phyloP scores from a whole-genome alignment of 2,329 filamentous ascomycete genomes.

The Talaromyces rugulosus region DNA sequence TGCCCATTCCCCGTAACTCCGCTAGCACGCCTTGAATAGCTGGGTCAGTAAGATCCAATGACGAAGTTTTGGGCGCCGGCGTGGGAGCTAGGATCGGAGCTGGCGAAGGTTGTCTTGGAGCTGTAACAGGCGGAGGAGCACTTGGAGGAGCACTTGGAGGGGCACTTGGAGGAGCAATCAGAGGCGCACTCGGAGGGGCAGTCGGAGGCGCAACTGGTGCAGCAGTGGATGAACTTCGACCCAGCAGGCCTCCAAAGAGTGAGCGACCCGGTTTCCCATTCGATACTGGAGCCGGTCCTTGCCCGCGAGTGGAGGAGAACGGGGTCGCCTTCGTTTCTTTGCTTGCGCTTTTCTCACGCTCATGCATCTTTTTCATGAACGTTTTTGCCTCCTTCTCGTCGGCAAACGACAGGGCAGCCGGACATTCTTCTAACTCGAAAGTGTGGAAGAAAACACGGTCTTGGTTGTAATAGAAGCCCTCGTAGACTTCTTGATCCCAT shows the following conservation, averaged over 20 bases:
- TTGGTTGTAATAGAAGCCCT: slow-evolving; percentile 91
- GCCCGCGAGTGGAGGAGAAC: slow-evolving; percentile 55
- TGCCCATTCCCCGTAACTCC: slow-evolving; percentile 61
- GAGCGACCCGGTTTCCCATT: slow-evolving; percentile 50
- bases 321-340: slow-evolving; percentile 77
- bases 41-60: slow-evolving; percentile 59
- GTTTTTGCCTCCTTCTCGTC: slow-evolving; percentile 97
- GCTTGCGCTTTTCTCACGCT: slow-evolving; percentile 90
- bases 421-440: slow-evolving; percentile 89
- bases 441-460: slow-evolving; percentile 97
- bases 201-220: slow-evolving; percentile 24
- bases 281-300: slow-evolving; percentile 39
- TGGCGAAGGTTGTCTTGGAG: slow-evolving; percentile 24
- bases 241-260: slow-evolving; percentile 47
- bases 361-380: slow-evolving; percentile 96
- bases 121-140: slow-evolving; percentile 20
- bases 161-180: slow-evolving; percentile 14
- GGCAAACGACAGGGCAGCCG: slow-evolving; percentile 84
- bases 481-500: slow-evolving; percentile 98
- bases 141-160: slow-evolving; percentile 25
- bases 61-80: slow-evolving; percentile 36
- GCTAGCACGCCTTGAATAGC: slow-evolving; percentile 58
- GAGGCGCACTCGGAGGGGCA: slow-evolving; percentile 22
- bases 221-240: slow-evolving; percentile 16
- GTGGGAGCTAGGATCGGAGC: slow-evolving; percentile 17